phyloP scores from a whole-genome alignment of 179 eudicot genomes.

The Camellia oleifera region DNA sequence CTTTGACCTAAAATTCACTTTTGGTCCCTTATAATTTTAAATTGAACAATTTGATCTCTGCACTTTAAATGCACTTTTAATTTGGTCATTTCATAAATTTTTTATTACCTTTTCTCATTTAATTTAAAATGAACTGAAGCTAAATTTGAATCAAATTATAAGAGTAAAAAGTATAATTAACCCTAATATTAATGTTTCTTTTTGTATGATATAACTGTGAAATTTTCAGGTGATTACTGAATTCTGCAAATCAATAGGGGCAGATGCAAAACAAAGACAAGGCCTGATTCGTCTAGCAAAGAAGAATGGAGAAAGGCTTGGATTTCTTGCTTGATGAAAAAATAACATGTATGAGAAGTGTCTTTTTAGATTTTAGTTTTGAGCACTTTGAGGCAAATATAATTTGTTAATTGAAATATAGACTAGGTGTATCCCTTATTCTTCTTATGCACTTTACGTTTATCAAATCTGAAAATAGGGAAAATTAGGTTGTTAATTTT shows the following conservation, averaged over 20 bases:
- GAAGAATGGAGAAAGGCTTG: conserved; percentile 90
- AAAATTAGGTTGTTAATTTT: too few relatives aligned
- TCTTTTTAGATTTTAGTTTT: not conserved
- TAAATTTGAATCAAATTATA: not conserved
- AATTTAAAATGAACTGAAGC: too few relatives aligned
- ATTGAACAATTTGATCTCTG: too few relatives aligned
- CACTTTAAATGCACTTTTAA: too few relatives aligned
- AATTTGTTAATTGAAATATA: not conserved
- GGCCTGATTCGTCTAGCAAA: conserved; percentile 92
- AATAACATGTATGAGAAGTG: not conserved
- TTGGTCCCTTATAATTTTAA: too few relatives aligned
- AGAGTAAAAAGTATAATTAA: not conserved
- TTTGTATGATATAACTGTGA: not conserved
- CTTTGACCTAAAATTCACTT: too few relatives aligned
- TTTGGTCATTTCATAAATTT: too few relatives aligned
- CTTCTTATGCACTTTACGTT: not conserved
- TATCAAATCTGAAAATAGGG: not conserved
- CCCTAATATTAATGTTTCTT: not conserved
- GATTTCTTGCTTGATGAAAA: conserved; percentile 74
- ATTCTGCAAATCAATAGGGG: conserved; percentile 97
- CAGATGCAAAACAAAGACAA: conserved; percentile 89
- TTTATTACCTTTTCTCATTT: too few relatives aligned
- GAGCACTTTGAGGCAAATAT: not conserved
- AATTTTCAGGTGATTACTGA: conserved; percentile 80
- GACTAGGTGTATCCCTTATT: not conserved